Percentiles rank a stretch among this genome's conserved stretches.
These are phyloP conservation scores for Juglanconis oblonga DNA, from an alignment of 2,329 filamentous ascomycete genomes.

Conservation along the genomic window DNA sequence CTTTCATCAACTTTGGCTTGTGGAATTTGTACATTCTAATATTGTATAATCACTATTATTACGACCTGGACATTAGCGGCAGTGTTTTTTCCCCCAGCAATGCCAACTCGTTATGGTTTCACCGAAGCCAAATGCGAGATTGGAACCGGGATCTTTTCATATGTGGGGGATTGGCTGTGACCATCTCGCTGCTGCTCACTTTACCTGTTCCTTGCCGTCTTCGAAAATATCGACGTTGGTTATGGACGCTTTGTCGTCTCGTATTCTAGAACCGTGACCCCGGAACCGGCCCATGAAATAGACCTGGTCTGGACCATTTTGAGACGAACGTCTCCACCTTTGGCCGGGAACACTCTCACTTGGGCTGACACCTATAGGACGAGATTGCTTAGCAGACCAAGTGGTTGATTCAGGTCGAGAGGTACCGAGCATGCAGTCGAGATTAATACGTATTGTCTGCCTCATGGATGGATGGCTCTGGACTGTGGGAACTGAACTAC, in stretches of 20 bases:
- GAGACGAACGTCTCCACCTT: neutral
- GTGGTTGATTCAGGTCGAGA: no score
- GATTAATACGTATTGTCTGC: no score
- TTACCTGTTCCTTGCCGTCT: no score
- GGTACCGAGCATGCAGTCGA: no score
- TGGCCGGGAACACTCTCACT: neutral
- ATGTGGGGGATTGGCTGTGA: neutral
- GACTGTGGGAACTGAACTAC: no score
- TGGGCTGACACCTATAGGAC: neutral
- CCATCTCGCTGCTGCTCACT: neutral
- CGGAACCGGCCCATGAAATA: neutral
- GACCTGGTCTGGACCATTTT: neutral
- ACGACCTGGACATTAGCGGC: conserved; percentile 15
- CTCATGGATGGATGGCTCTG: no score
- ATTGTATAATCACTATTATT: conserved; percentile 35
- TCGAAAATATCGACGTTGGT: no score
- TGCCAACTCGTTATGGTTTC: conserved; percentile 9
- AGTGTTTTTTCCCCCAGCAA: conserved; percentile 1
- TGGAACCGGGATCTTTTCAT: neutral
- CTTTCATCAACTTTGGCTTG: conserved; percentile 21
- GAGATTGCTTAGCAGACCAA: no score
- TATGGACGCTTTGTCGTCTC: neutral
- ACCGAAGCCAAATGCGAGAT: neutral
- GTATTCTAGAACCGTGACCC: neutral
- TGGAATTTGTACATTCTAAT: conserved; percentile 33